A percentile compares a stretch with the other conserved stretches of the same genome.
These are phyloP conservation scores for Mucor velutinosus DNA, from an alignment of 371 early-diverging fungal genomes.

Conservation along the genomic window DNA sequence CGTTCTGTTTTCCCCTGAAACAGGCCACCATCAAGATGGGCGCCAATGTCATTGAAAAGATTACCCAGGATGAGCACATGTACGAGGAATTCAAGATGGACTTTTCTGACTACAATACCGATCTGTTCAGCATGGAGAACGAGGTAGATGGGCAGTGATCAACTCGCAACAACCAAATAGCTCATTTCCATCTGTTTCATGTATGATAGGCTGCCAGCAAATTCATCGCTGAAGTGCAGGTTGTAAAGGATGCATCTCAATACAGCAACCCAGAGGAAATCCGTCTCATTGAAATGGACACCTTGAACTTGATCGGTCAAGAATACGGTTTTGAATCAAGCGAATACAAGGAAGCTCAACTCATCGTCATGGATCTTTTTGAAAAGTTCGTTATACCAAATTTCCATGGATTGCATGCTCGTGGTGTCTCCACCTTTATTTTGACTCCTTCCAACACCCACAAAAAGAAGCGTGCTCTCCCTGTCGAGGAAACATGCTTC, in stretches of 20 bases:
- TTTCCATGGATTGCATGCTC: constrained; percentile 13
- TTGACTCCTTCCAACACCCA: constrained; percentile 20
- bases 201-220: constrained; percentile 11
- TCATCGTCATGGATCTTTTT: constrained; percentile 32
- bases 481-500: constrained; percentile 25
- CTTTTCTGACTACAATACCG: neutral
- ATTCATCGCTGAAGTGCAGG: constrained; percentile 21
- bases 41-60: neutral
- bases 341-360: constrained; percentile 36
- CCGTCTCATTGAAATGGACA: constrained; percentile 19
- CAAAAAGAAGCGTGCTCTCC: constrained; percentile 9
- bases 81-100: constrained; percentile 17
- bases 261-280: constrained; percentile 7
- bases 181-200: neutral
- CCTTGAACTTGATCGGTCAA: constrained; percentile 29
- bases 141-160: neutral
- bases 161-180: neutral
- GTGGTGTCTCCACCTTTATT: constrained; percentile 27
- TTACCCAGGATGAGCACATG: constrained; percentile 1
- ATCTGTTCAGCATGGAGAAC: constrained; percentile 13
- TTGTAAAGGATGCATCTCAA: neutral
- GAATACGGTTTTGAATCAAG: constrained; percentile 38
- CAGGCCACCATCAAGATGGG: neutral
- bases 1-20: neutral
- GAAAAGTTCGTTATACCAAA: constrained; percentile 29